Conservation (phyloP, 2,329 filamentous ascomycete genomes). For the Lasiodiplodia theobromae region DNA sequence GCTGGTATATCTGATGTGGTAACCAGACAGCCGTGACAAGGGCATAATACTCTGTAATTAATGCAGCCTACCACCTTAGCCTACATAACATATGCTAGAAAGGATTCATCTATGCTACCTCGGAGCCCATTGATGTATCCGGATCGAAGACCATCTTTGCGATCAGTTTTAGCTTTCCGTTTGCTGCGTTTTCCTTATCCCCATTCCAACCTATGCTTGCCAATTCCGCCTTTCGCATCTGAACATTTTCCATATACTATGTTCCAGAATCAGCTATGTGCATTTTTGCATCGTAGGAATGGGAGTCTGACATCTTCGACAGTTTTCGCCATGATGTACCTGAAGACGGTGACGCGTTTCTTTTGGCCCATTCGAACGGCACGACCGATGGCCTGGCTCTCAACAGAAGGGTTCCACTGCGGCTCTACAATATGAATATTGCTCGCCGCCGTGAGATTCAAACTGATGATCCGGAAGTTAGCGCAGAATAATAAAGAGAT, state of each 20-base stretch:
- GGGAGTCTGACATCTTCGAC: constrained; percentile 35
- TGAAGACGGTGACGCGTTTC: constrained; percentile 35
- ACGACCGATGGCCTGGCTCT: constrained; percentile 39
- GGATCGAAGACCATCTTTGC: background rate
- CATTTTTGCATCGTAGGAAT: background rate
- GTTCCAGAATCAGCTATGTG: background rate
- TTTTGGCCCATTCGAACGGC: constrained; percentile 37
- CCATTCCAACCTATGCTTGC: background rate
- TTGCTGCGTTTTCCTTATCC: background rate
- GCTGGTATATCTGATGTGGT: no score
- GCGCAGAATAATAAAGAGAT: no score
- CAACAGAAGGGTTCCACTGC: constrained; percentile 42
- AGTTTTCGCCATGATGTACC: constrained; percentile 39
- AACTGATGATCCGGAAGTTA: background rate
- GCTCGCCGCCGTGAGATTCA: constrained; percentile 35
- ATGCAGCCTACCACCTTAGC: no score
- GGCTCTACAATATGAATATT: constrained; percentile 39
- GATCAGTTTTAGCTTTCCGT: background rate
- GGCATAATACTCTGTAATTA: no score
- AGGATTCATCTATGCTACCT: background rate
- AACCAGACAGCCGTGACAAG: no score
- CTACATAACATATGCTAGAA: no score
- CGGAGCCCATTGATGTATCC: background rate
- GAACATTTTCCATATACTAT: background rate
- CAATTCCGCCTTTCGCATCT: background rate